Evolutionary conservation across 2,329 filamentous ascomycete species (phyloP).

Genomic region (Purpureocillium lavendulum): DNA sequence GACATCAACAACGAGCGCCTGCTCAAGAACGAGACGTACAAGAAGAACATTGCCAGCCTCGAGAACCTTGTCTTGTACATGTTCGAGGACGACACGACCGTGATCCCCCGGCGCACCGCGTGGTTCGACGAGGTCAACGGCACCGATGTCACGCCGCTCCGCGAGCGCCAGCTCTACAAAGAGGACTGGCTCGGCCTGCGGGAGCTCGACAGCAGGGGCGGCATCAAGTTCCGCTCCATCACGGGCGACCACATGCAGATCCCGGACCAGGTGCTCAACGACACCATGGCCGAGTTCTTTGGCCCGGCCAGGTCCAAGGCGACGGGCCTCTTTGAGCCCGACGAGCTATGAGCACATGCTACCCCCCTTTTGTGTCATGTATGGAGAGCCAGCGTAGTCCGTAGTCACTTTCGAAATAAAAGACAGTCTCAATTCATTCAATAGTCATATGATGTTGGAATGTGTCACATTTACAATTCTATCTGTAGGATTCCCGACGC

Average conservation of each 20-base stretch:
- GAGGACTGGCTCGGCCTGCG: constrained; percentile 92
- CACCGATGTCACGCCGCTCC: constrained; percentile 58
- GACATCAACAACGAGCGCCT: constrained; percentile 91
- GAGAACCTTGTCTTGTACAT: constrained; percentile 82
- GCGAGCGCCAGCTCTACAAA: constrained; percentile 64
- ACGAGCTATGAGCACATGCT: constrained; percentile 25
- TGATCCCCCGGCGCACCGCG: constrained; percentile 80
- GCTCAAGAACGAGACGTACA: constrained; percentile 67
- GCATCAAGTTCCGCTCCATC: constrained; percentile 64
- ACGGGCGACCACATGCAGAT: constrained; percentile 81
- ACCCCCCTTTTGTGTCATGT: background rate
- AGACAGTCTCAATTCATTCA: too few relatives aligned
- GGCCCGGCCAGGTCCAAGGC: constrained; percentile 40
- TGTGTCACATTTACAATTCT: background rate
- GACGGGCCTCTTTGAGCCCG: constrained; percentile 15
- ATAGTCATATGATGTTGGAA: background rate
- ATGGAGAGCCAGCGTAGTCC: too few relatives aligned
- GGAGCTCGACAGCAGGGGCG: constrained; percentile 68
- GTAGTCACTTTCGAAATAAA: too few relatives aligned
- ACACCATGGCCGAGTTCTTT: constrained; percentile 60
- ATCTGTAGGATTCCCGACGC: constrained; percentile 5
- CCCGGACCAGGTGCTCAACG: constrained; percentile 53
- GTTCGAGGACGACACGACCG: constrained; percentile 78
- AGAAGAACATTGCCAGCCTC: constrained; percentile 57
- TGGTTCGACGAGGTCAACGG: constrained; percentile 87